Conservation (phyloP, 768 basidiomycete genomes). For the Boletus pseudo-olivaceus region DNA sequence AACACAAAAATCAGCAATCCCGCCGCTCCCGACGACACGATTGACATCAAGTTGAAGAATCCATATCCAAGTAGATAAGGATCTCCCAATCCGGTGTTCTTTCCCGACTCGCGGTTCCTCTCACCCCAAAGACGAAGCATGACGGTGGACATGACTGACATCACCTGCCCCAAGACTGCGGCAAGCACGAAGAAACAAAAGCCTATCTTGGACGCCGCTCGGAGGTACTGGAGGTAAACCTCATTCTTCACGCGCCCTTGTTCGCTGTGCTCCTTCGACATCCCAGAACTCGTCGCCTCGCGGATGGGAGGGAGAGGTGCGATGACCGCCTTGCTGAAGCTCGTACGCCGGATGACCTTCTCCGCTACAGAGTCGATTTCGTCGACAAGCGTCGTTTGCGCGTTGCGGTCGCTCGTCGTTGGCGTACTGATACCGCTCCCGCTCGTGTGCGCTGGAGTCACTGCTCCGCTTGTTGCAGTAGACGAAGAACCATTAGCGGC, state of each 20-base stretch:
- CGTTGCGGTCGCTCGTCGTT: conserved; percentile 17
- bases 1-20: conserved; percentile 72
- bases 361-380: conserved; percentile 41
- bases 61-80: conserved; percentile 65
- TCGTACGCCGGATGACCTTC: conserved; percentile 53
- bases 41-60: conserved; percentile 56
- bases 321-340: conserved; percentile 56
- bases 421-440: conserved; percentile 21
- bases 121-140: conserved; percentile 83
- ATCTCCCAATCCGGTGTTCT: conserved; percentile 53
- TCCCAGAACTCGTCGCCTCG: conserved; percentile 40
- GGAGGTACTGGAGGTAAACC: conserved; percentile 77
- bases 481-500: conserved; percentile 42
- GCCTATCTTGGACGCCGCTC: conserved; percentile 72
- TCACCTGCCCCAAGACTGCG: conserved; percentile 52
- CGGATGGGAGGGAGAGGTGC: conserved; percentile 40
- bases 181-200: conserved; percentile 63
- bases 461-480: conserved; percentile 36
- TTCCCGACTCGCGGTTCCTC: conserved; percentile 59
- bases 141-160: conserved; percentile 57
- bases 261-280: conserved; percentile 70
- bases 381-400: conserved; percentile 21
- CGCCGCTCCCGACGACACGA: conserved; percentile 50
- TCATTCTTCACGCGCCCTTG: conserved; percentile 74
- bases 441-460: conserved; percentile 46